Conservation (phyloP, 495 filamentous ascomycete genomes). For the Trichoderma erinaceum region DNA sequence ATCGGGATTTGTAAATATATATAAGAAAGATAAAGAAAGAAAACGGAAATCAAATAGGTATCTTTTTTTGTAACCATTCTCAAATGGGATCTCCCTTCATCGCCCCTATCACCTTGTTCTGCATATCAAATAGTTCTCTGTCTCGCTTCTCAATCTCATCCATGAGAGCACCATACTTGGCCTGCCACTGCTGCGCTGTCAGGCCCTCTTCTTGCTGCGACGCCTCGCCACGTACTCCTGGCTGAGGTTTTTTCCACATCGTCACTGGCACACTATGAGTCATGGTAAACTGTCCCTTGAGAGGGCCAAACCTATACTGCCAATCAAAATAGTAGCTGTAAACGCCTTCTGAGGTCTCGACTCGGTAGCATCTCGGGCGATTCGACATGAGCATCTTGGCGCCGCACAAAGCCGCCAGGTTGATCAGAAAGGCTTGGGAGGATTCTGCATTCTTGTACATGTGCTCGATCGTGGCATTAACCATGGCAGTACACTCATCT, state of each 20-base stretch:
- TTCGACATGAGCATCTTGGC: slow-evolving; percentile 38
- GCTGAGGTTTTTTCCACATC: slow-evolving; percentile 28
- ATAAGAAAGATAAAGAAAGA: not conserved
- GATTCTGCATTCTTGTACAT: slow-evolving; percentile 35
- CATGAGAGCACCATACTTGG: slow-evolving; percentile 33
- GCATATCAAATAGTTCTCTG: slow-evolving; percentile 25
- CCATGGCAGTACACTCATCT: slow-evolving; percentile 43
- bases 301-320: slow-evolving; percentile 40
- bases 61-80: not conserved
- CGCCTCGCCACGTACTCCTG: slow-evolving; percentile 28
- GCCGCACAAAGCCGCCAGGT: slow-evolving; percentile 44
- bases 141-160: slow-evolving; percentile 26
- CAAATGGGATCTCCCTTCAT: slow-evolving; percentile 15
- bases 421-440: slow-evolving; percentile 47
- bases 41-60: not conserved
- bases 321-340: slow-evolving; percentile 40
- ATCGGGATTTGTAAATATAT: too few relatives aligned
- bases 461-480: slow-evolving; percentile 39
- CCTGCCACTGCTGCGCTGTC: slow-evolving; percentile 19
- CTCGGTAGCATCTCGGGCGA: slow-evolving; percentile 32
- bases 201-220: slow-evolving; percentile 17
- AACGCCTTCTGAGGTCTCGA: slow-evolving; percentile 31
- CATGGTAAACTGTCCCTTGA: slow-evolving; percentile 40
- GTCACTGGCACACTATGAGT: slow-evolving; percentile 40
- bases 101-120: slow-evolving; percentile 23